A percentile compares a stretch with the other conserved stretches of the same genome.
These are phyloP conservation scores for Tephrocybe rancida DNA, from an alignment of 768 basidiomycete genomes.

Conservation along the genomic window DNA sequence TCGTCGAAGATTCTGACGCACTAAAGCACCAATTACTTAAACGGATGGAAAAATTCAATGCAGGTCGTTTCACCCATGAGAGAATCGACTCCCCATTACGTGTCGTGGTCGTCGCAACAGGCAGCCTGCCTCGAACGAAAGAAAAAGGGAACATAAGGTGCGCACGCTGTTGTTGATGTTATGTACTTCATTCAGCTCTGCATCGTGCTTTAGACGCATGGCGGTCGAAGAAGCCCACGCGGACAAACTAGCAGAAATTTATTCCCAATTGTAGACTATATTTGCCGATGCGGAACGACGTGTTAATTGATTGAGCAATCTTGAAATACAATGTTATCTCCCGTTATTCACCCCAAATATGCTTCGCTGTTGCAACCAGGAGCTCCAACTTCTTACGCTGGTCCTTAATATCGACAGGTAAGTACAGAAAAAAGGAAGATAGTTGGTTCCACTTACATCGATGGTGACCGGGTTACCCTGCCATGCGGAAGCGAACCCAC, in stretches of 20 bases:
- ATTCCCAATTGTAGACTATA: neutral
- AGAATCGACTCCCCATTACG: neutral
- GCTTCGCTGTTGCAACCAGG: slow-evolving; percentile 41
- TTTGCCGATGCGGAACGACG: too few species aligned
- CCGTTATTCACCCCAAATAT: slow-evolving; percentile 36
- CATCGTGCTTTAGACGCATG: neutral
- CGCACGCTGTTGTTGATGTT: too few species aligned
- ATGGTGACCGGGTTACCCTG: slow-evolving; percentile 55
- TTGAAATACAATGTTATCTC: too few species aligned
- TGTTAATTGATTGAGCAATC: too few species aligned
- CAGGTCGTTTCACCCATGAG: neutral
- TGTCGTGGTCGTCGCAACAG: neutral
- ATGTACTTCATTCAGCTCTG: neutral
- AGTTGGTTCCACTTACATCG: slow-evolving; percentile 29
- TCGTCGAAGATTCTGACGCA: neutral
- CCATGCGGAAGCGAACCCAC: slow-evolving; percentile 58
- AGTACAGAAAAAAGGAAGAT: neutral
- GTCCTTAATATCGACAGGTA: slow-evolving; percentile 32
- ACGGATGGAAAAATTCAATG: neutral
- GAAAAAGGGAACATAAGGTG: slow-evolving; percentile 5
- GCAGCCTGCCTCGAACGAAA: neutral
- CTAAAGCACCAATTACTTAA: neutral
- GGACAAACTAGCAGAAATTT: neutral
- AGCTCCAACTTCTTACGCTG: slow-evolving; percentile 47
- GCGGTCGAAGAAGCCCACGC: neutral